Conservation (phyloP, 2,329 filamentous ascomycete genomes). For the Colletotrichum limetticola region DNA sequence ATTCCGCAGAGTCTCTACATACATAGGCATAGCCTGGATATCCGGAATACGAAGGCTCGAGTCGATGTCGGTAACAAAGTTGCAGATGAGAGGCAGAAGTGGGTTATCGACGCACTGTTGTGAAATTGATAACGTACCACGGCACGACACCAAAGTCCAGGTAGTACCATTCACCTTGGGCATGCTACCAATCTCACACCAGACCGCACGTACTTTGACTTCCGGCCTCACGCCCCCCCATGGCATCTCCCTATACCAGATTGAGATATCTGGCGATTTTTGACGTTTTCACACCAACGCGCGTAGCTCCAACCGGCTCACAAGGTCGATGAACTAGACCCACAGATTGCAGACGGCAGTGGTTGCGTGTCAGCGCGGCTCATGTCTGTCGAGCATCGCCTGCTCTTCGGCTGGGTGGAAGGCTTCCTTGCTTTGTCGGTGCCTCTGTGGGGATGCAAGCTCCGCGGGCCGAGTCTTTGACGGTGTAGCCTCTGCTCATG, state of each 20-base stretch:
- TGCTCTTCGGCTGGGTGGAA: constrained; percentile 2
- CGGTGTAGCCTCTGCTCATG: not conserved
- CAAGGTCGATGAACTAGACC: not conserved
- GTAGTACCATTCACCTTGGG: not conserved
- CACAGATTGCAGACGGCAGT: not conserved
- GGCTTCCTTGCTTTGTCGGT: not conserved
- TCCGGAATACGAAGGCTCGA: constrained; percentile 21
- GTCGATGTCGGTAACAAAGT: constrained; percentile 4
- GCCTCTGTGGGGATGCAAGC: not conserved
- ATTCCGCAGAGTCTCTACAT: constrained; percentile 14
- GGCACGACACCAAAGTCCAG: not conserved
- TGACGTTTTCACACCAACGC: not conserved
- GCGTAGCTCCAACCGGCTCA: not conserved
- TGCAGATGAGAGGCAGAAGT: not conserved
- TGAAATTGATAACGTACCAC: not conserved
- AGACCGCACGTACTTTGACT: not conserved
- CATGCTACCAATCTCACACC: not conserved
- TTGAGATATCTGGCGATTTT: not conserved
- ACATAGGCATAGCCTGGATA: not conserved
- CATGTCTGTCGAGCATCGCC: not conserved
- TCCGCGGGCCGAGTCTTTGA: not conserved
- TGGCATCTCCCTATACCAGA: not conserved
- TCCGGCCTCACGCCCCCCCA: not conserved
- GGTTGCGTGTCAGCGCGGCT: constrained; percentile 14
- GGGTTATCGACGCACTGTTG: constrained; percentile 10